These are phyloP conservation scores for Eremochloa ophiuroides DNA, from an alignment of 176 grass and related monocot genomes.

Conservation along the genomic window DNA sequence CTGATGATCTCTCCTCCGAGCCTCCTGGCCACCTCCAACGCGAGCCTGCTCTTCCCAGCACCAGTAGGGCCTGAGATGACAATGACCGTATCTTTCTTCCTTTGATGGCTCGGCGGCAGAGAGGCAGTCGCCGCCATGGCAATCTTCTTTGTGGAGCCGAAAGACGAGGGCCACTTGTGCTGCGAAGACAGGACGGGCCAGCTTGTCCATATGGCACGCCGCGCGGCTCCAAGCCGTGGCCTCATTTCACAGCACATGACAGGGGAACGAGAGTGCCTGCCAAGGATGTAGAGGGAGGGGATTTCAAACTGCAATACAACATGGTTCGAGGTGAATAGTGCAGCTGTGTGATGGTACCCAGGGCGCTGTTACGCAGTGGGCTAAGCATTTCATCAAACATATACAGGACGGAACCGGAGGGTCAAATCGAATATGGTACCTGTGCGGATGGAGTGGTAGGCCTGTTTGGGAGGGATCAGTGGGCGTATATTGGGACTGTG, in stretches of 20 bases:
- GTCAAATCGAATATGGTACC: not conserved
- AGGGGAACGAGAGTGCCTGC: conserved; percentile 14
- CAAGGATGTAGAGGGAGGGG: not conserved
- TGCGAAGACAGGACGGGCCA: conserved; percentile 3
- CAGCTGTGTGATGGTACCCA: not conserved
- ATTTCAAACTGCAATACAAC: not conserved
- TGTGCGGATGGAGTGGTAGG: not conserved
- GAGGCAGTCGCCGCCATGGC: not conserved
- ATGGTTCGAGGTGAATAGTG: not conserved
- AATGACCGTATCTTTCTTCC: conserved; percentile 50
- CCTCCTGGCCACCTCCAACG: conserved; percentile 58
- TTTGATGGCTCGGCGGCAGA: not conserved
- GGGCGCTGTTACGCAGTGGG: not conserved
- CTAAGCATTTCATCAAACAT: not conserved
- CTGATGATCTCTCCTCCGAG: conserved; percentile 73
- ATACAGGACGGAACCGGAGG: not conserved
- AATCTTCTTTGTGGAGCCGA: not conserved
- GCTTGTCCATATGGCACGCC: conserved; percentile 14
- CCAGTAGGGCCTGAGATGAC: conserved; percentile 70
- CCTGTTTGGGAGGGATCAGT: not conserved
- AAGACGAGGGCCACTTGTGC: not conserved
- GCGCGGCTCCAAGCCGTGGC: not conserved
- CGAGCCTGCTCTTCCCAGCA: conserved; percentile 66
- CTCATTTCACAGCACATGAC: conserved; percentile 29
- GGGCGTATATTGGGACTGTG: not conserved